A percentile compares a stretch with the other conserved stretches of the same genome.
phyloP scores from a whole-genome alignment of 1,284 basidiomycete genomes.

The Ustilago hordei region DNA sequence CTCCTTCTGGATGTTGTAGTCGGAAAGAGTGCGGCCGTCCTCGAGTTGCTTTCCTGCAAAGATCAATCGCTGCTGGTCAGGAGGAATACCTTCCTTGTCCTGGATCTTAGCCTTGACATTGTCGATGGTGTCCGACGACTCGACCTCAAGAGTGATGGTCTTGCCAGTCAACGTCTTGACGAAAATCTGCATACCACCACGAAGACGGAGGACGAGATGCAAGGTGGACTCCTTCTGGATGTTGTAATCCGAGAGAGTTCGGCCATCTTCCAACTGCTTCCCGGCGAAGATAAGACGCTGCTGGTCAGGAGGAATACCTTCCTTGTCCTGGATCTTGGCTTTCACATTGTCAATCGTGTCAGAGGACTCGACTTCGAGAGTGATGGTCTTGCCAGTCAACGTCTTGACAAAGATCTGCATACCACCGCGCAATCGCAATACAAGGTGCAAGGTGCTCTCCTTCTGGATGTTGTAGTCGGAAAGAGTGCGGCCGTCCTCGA shows the following conservation, averaged over 20 bases:
- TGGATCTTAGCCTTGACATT: constrained; percentile 73
- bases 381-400: constrained; percentile 71
- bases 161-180: constrained; percentile 88
- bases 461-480: constrained; percentile 71
- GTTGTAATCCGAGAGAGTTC: too few relatives aligned
- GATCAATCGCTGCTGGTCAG: constrained; percentile 72
- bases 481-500: constrained; percentile 72
- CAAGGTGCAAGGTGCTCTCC: constrained; percentile 64
- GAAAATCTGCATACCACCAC: constrained; percentile 73
- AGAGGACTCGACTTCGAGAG: constrained; percentile 67
- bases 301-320: too few relatives aligned
- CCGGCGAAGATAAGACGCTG: too few relatives aligned
- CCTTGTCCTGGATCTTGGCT: constrained; percentile 68
- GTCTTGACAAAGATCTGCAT: constrained; percentile 68
- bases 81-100: constrained; percentile 70
- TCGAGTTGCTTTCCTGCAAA: constrained; percentile 72
- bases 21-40: constrained; percentile 71
- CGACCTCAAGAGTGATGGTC: constrained; percentile 93
- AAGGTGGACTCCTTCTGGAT: too few relatives aligned
- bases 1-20: constrained; percentile 71
- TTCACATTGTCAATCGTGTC: constrained; percentile 77
- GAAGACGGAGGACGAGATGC: too few relatives aligned
- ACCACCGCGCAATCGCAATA: constrained; percentile 66
- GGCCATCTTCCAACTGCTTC: too few relatives aligned
- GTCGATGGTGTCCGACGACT: constrained; percentile 91